phyloP scores from a whole-genome alignment of 2,329 filamentous ascomycete genomes.

The Ophiosphaerella herpotricha region DNA sequence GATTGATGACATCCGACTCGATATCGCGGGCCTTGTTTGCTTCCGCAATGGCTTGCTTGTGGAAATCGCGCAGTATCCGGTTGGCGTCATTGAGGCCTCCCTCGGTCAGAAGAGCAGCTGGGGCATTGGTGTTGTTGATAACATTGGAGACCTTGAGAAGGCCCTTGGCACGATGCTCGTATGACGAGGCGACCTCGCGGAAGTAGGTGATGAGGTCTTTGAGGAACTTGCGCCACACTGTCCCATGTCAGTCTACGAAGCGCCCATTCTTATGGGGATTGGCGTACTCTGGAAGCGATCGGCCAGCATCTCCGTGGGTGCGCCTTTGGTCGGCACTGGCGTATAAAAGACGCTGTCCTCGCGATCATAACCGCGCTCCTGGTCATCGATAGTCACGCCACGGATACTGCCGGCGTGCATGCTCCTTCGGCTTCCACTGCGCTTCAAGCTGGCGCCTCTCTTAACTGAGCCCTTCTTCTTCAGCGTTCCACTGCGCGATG shows the following conservation, averaged over 20 bases:
- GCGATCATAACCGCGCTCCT: constrained; percentile 64
- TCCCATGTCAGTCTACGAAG: constrained; percentile 20
- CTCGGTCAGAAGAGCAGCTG: constrained; percentile 74
- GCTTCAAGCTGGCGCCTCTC: constrained; percentile 73
- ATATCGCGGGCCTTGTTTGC: constrained; percentile 89
- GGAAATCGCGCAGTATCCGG: constrained; percentile 78
- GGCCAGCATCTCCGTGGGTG: constrained; percentile 84
- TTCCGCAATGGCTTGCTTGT: constrained; percentile 78
- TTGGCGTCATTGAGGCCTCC: constrained; percentile 89
- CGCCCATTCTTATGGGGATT: constrained; percentile 2
- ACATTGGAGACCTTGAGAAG: constrained; percentile 82
- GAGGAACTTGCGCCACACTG: constrained; percentile 92
- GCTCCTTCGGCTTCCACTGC: constrained; percentile 79
- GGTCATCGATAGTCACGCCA: constrained; percentile 75
- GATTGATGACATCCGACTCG: constrained; percentile 87
- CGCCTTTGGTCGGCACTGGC: constrained; percentile 84
- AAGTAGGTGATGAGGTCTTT: constrained; percentile 96
- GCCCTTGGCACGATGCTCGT: constrained; percentile 82
- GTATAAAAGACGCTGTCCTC: constrained; percentile 88
- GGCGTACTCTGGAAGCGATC: constrained; percentile 82
- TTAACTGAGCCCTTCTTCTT: constrained; percentile 86
- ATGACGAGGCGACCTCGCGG: constrained; percentile 85
- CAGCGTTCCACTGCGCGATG: constrained; percentile 71
- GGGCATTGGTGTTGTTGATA: constrained; percentile 77
- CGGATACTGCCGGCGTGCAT: constrained; percentile 84